Evolutionary conservation across 192 early-diverging fungal genomes (phyloP).

Genomic region (Coemansia sp.): DNA sequence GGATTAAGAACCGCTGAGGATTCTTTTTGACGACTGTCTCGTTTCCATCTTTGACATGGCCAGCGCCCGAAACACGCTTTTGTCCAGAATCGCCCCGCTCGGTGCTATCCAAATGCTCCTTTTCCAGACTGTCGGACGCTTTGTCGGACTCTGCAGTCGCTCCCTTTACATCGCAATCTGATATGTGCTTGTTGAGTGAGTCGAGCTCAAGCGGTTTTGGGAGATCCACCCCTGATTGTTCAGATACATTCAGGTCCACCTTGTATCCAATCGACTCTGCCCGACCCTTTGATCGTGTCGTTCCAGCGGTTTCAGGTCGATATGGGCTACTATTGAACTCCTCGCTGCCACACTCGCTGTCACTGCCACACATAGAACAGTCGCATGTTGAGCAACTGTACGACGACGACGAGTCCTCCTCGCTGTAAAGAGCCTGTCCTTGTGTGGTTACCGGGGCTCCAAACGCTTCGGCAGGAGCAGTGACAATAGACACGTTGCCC

Average conservation of each 20-base stretch:
- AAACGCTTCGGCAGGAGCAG: constrained; percentile 29
- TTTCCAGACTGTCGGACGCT: background rate
- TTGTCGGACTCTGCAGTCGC: background rate
- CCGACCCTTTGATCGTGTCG: background rate
- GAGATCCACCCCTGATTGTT: constrained; percentile 20
- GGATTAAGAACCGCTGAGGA: constrained; percentile 37
- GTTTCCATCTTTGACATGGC: background rate
- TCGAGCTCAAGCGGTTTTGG: constrained; percentile 34
- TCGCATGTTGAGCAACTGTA: constrained; percentile 42
- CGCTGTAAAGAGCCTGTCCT: constrained; percentile 20
- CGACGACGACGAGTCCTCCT: constrained; percentile 16
- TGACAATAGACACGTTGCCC: constrained; percentile 45
- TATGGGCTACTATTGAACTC: background rate
- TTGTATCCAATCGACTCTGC: constrained; percentile 1
- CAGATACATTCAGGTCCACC: background rate
- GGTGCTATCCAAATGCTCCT: background rate
- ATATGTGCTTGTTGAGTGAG: constrained; percentile 8
- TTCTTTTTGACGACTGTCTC: background rate
- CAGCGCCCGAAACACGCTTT: background rate
- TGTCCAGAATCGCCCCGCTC: background rate
- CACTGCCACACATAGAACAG: constrained; percentile 37
- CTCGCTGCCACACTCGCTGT: constrained; percentile 7
- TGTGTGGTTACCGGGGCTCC: constrained; percentile 32
- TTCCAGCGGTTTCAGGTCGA: background rate
- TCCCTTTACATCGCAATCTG: background rate